Evolutionary conservation across 352 stramenopile genomes (phyloP).

Genomic region (Phytopythium chamaehyphon): DNA sequence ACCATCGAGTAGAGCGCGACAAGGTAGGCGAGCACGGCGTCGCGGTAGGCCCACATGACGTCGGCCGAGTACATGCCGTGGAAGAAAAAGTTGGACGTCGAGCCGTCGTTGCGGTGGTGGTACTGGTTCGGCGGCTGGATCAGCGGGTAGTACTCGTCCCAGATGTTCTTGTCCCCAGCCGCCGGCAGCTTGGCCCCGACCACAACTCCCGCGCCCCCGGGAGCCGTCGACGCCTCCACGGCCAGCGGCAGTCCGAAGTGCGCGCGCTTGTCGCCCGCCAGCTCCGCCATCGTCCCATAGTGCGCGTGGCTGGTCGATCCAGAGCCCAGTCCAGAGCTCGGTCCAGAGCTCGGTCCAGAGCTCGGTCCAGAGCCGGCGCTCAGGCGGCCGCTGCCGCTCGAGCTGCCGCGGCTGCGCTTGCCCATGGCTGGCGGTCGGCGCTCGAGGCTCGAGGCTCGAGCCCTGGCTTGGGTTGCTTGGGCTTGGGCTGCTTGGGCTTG

Average conservation of each 20-base stretch:
- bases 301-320: too few species aligned
- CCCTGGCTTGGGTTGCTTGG: too few species aligned
- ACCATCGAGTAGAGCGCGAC: conserved; percentile 77
- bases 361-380: conserved; percentile 16
- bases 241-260: conserved; percentile 5
- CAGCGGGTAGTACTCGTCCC: conserved; percentile 88
- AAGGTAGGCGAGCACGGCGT: conserved; percentile 78
- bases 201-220: neutral
- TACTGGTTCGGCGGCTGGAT: conserved; percentile 82
- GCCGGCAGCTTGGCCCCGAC: neutral
- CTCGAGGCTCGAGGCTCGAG: too few species aligned
- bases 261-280: conserved; percentile 19
- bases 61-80: conserved; percentile 86
- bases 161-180: conserved; percentile 58
- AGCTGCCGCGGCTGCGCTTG: conserved; percentile 28
- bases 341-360: too few species aligned
- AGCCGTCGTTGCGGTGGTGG: conserved; percentile 64
- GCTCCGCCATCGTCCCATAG: conserved; percentile 40
- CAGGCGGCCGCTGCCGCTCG: conserved; percentile 20
- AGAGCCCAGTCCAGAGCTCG: too few species aligned
- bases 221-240: neutral
- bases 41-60: conserved; percentile 78
- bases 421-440: conserved; percentile 18
- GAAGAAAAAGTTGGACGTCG: conserved; percentile 84
- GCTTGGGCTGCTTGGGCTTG: too few species aligned